Conservation (phyloP, 139 green algal genomes). For the Coccomyxa sp. region DNA sequence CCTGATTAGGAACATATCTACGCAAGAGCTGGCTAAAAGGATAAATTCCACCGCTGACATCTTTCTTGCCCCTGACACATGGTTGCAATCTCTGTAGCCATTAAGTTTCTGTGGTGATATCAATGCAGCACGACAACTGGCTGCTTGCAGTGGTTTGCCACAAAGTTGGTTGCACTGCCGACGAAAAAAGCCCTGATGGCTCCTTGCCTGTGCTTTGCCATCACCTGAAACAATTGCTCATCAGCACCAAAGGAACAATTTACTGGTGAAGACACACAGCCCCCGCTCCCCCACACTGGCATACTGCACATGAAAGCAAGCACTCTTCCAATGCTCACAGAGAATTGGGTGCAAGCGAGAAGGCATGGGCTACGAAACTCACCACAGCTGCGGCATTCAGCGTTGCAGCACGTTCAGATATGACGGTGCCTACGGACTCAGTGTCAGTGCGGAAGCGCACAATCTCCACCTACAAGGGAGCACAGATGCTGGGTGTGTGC, state of each 20-base stretch:
- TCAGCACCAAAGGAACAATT: not conserved
- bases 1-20: too few species aligned
- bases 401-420: slow-evolving; percentile 21
- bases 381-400: slow-evolving; percentile 16
- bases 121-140: slow-evolving; percentile 26
- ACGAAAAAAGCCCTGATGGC: slow-evolving; percentile 22
- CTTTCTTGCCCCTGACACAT: too few species aligned
- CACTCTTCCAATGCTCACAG: too few species aligned
- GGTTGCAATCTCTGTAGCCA: too few species aligned
- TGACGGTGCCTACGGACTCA: slow-evolving; percentile 15
- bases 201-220: slow-evolving; percentile 12
- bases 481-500: not conserved
- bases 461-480: not conserved
- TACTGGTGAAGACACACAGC: too few species aligned
- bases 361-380: not conserved
- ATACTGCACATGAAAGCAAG: too few species aligned
- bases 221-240: not conserved
- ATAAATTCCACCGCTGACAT: too few species aligned
- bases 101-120: not conserved
- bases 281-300: too few species aligned
- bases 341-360: too few species aligned
- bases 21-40: too few species aligned
- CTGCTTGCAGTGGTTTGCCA: slow-evolving; percentile 22
- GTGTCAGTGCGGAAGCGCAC: slow-evolving; percentile 1
- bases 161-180: slow-evolving; percentile 26